Evolutionary conservation across 2,329 filamentous ascomycete genomes (phyloP).

Genomic region (Trichoderma semiorbis): DNA sequence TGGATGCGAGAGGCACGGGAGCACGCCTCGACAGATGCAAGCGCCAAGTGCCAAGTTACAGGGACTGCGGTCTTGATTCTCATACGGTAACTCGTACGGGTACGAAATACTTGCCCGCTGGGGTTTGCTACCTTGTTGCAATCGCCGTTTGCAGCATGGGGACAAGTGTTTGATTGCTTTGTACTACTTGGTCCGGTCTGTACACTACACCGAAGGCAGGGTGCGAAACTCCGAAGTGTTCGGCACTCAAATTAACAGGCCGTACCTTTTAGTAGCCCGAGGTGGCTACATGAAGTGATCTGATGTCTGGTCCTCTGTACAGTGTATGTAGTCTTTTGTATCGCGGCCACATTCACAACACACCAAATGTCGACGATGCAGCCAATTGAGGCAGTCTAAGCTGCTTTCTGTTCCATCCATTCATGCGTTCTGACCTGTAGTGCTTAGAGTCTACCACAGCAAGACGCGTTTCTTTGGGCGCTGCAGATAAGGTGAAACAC

Average conservation of each 20-base stretch:
- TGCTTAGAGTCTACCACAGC: not conserved
- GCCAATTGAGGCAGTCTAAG: not conserved
- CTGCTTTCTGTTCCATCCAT: not conserved
- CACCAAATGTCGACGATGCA: not conserved
- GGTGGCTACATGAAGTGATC: not conserved
- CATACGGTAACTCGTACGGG: not conserved
- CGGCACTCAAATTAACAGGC: not conserved
- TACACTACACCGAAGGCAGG: not conserved
- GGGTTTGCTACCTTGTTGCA: not conserved
- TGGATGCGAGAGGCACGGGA: not conserved
- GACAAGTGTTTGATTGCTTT: not conserved
- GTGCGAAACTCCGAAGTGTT: not conserved
- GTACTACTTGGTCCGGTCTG: not conserved
- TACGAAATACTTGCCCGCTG: not conserved
- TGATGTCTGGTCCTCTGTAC: not conserved
- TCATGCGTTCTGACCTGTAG: not conserved
- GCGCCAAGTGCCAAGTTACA: not conserved
- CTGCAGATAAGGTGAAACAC: conserved; percentile 19
- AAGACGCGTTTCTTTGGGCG: not conserved
- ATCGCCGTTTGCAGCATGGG: not conserved
- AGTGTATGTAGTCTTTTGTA: not conserved
- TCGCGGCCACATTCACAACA: not conserved
- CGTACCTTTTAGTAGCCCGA: not conserved
- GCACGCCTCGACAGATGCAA: not conserved
- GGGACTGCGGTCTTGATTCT: not conserved